Evolutionary conservation across 192 early-diverging fungal genomes (phyloP).

Genomic region (Backusella psychrophila): DNA sequence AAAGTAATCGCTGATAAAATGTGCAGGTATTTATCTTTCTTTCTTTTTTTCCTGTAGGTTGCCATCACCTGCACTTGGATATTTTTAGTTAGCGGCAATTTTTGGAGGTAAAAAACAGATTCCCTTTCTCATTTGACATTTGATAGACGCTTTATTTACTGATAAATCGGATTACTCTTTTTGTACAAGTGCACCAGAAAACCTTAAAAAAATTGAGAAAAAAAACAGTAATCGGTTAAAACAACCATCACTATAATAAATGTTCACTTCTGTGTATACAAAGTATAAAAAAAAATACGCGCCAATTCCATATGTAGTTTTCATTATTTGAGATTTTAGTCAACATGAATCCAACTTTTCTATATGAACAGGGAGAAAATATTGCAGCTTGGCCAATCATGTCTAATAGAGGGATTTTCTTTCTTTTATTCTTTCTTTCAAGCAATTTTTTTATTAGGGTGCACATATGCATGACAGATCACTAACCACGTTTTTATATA

Average conservation of each 20-base stretch:
- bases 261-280: background rate
- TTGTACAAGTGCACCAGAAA: background rate
- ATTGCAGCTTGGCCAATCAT: background rate
- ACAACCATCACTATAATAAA: background rate
- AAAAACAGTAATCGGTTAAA: background rate
- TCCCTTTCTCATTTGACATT: background rate
- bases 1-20: background rate
- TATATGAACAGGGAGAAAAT: background rate
- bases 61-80: background rate
- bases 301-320: background rate
- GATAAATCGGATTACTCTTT: background rate
- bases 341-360: background rate
- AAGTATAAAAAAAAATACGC: background rate
- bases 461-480: background rate
- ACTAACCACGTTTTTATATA: background rate
- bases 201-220: background rate
- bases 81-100: background rate
- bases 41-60: background rate
- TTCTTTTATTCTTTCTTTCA: background rate
- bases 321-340: background rate
- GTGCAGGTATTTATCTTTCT: background rate
- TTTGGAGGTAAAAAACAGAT: background rate
- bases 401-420: background rate
- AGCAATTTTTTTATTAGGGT: background rate
- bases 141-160: background rate